These are phyloP conservation scores for Leccinum pellstonianum DNA, from an alignment of 768 basidiomycete genomes.

Conservation along the genomic window DNA sequence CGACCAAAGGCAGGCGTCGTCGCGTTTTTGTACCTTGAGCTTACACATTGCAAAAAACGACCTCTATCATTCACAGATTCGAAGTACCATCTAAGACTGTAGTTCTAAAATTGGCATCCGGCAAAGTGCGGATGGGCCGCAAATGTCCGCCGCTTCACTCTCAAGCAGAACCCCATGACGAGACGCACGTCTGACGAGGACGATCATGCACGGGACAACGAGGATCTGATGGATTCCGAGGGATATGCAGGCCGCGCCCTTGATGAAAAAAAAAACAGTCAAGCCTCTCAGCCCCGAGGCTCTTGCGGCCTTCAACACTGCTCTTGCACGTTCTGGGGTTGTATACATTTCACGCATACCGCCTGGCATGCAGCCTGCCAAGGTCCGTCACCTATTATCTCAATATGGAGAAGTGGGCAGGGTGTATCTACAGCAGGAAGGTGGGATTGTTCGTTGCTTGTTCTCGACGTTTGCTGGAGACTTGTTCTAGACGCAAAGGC, in stretches of 20 bases:
- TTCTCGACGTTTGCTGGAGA: not conserved
- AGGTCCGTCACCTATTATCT: slow-evolving; percentile 92
- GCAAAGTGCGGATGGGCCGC: not conserved
- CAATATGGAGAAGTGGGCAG: slow-evolving; percentile 87
- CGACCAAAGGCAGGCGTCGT: too few species aligned
- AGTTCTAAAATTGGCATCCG: slow-evolving; percentile 7
- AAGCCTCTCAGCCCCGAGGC: slow-evolving; percentile 76
- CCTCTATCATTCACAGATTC: too few species aligned
- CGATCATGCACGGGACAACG: slow-evolving; percentile 28
- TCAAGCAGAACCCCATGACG: too few species aligned
- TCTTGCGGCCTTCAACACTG: slow-evolving; percentile 69
- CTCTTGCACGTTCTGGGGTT: slow-evolving; percentile 77
- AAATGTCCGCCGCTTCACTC: too few species aligned
- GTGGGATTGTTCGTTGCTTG: slow-evolving; percentile 38
- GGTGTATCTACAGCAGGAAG: slow-evolving; percentile 93
- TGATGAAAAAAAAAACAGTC: slow-evolving; percentile 47
- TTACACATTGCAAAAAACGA: too few species aligned
- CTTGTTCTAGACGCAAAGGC: slow-evolving; percentile 67
- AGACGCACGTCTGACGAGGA: slow-evolving; percentile 4
- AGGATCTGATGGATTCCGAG: slow-evolving; percentile 46
- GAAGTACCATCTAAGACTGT: too few species aligned
- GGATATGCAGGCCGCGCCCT: slow-evolving; percentile 52
- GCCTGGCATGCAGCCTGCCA: slow-evolving; percentile 95
- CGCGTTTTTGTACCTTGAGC: too few species aligned
- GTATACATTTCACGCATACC: slow-evolving; percentile 96